Percentiles rank a stretch among this genome's conserved stretches.
These are phyloP conservation scores for Terfezia boudieri DNA, from an alignment of 495 filamentous ascomycete genomes.

Conservation along the genomic window DNA sequence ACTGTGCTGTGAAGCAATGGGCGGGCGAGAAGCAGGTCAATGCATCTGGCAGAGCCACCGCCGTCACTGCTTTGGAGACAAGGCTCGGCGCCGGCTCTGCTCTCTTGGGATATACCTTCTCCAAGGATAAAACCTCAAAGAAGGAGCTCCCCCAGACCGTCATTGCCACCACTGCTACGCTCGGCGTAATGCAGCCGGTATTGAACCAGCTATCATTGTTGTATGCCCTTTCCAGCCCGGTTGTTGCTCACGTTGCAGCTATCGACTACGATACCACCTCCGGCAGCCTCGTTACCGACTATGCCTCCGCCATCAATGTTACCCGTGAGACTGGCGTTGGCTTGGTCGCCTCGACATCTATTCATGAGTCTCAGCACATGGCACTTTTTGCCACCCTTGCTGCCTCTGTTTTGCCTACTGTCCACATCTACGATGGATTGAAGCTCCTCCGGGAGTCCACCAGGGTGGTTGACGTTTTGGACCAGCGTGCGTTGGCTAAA, in stretches of 20 bases:
- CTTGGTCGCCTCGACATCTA: slow-evolving; percentile 62
- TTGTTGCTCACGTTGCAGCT: slow-evolving; percentile 85
- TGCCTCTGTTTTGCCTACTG: slow-evolving; percentile 53
- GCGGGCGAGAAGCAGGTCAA: slow-evolving; percentile 41
- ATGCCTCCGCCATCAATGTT: slow-evolving; percentile 52
- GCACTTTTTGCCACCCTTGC: slow-evolving; percentile 68
- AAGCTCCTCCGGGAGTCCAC: slow-evolving; percentile 66
- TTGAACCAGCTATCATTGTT: slow-evolving; percentile 76
- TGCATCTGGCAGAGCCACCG: slow-evolving; percentile 55
- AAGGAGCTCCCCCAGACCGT: slow-evolving; percentile 84
- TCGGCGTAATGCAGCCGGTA: slow-evolving; percentile 58
- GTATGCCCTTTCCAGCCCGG: slow-evolving; percentile 72
- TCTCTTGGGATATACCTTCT: slow-evolving; percentile 91
- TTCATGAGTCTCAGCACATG: slow-evolving; percentile 90
- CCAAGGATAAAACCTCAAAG: slow-evolving; percentile 73
- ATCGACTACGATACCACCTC: slow-evolving; percentile 52
- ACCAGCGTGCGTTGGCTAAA: slow-evolving; percentile 43
- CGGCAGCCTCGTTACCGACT: slow-evolving; percentile 58
- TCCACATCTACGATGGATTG: slow-evolving; percentile 87
- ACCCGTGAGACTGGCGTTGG: slow-evolving; percentile 85
- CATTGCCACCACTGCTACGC: slow-evolving; percentile 58
- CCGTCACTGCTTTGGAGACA: slow-evolving; percentile 61
- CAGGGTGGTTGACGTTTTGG: slow-evolving; percentile 63
- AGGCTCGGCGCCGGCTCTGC: slow-evolving; percentile 75
- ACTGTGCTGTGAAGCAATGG: slow-evolving; percentile 62